Evolutionary conservation across 2,329 filamentous ascomycete species (phyloP).

Genomic region (Torrubiella hemipterigena): DNA sequence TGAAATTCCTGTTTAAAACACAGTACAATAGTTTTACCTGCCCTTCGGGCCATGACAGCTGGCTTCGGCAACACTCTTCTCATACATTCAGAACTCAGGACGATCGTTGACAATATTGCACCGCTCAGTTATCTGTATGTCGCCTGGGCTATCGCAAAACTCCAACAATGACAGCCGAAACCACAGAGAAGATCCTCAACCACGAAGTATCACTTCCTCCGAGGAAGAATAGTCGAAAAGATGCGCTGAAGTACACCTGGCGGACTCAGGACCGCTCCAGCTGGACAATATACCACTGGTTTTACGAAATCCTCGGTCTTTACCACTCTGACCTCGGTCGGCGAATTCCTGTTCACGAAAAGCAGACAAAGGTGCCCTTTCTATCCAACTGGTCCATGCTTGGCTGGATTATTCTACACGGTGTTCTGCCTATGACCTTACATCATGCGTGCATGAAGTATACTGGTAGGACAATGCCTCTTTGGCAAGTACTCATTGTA

Average conservation of each 20-base stretch:
- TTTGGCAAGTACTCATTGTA: conserved; percentile 17
- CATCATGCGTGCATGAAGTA: conserved; percentile 20
- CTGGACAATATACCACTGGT: conserved; percentile 17
- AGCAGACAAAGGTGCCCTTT: conserved; percentile 24
- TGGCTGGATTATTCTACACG: conserved; percentile 23
- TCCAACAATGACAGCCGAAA: too few relatives aligned
- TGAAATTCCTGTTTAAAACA: too few relatives aligned
- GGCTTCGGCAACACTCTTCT: too few relatives aligned
- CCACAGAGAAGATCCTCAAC: too few relatives aligned
- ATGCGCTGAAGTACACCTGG: conserved; percentile 25
- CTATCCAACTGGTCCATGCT: conserved; percentile 20
- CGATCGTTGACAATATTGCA: too few relatives aligned
- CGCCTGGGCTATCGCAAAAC: too few relatives aligned
- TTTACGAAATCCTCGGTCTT: conserved; percentile 16
- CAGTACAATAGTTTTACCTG: too few relatives aligned
- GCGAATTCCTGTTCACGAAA: conserved; percentile 21
- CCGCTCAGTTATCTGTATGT: too few relatives aligned
- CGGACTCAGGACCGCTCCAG: conserved; percentile 12
- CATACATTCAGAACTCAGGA: too few relatives aligned
- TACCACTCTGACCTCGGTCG: conserved; percentile 15
- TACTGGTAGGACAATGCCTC: conserved; percentile 16
- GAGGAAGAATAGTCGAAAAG: conserved; percentile 11
- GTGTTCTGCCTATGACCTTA: conserved; percentile 20
- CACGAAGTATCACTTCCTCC: too few relatives aligned
- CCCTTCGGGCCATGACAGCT: too few relatives aligned